These are phyloP conservation scores for Cucurbita argyrosperma DNA, from an alignment of 306 rosid genomes.

Conservation along the genomic window DNA sequence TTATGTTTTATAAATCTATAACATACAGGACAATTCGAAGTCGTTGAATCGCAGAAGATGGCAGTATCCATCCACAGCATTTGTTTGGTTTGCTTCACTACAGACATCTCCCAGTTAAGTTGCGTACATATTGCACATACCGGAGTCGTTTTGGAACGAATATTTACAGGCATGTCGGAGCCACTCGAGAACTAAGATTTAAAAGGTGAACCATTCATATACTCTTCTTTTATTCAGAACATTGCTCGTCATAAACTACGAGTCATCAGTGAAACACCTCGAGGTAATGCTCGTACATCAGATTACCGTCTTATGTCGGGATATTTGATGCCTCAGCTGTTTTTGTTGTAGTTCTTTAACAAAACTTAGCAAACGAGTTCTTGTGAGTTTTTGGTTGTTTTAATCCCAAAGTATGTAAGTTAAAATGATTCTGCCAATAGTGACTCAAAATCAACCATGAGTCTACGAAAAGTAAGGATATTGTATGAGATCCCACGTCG, in stretches of 20 bases:
- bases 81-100: background rate
- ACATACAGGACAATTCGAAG: constrained; percentile 56
- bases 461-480: too few species aligned
- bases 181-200: background rate
- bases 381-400: background rate
- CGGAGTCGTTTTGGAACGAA: background rate
- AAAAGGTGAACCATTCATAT: background rate
- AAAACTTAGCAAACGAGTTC: background rate
- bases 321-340: background rate
- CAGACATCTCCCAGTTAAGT: background rate
- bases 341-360: background rate
- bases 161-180: background rate
- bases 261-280: background rate
- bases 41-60: constrained; percentile 12
- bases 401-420: background rate
- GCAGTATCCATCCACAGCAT: background rate
- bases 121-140: constrained; percentile 1
- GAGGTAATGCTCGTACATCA: background rate
- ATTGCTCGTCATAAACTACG: background rate
- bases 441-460: background rate
- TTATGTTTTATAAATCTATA: background rate
- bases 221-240: background rate
- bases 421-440: background rate
- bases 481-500: too few species aligned
- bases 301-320: background rate